phyloP scores from a whole-genome alignment of 2,329 filamentous ascomycete genomes.

The Pseudocercospora crystallina region DNA sequence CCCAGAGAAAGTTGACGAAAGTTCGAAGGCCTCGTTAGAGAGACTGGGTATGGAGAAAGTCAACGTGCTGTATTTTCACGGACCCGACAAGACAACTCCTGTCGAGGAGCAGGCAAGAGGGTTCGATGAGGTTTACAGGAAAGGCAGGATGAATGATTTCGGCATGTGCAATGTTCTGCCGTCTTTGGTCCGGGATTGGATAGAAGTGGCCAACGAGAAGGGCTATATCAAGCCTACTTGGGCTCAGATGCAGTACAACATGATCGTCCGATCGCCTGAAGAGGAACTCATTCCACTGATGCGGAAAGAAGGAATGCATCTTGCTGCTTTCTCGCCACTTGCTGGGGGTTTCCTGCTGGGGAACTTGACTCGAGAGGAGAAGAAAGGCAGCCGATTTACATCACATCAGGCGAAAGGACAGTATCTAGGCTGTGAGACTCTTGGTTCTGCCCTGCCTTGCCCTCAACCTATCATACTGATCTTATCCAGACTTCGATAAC shows the following conservation, averaged over 20 bases:
- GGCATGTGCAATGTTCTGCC: conserved; percentile 49
- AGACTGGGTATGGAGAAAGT: conserved; percentile 30
- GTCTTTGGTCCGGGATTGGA: conserved; percentile 36
- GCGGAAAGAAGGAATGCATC: conserved; percentile 1
- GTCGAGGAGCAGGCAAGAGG: conserved; percentile 47
- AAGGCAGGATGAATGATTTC: conserved; percentile 47
- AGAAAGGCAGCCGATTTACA: not conserved
- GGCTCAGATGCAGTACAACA: conserved; percentile 15
- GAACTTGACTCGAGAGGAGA: not conserved
- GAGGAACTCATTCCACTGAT: conserved; percentile 3
- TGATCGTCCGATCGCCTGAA: conserved; percentile 4
- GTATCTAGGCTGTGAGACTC: not conserved
- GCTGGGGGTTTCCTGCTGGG: conserved; percentile 9
- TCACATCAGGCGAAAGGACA: not conserved
- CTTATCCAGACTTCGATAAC: conserved; percentile 27
- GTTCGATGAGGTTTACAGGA: conserved; percentile 46
- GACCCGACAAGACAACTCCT: conserved; percentile 47
- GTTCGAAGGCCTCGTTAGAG: conserved; percentile 25
- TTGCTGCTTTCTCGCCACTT: conserved; percentile 9
- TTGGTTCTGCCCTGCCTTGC: not conserved
- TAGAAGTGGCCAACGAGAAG: conserved; percentile 5
- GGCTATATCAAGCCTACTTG: conserved; percentile 10
- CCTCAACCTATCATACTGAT: conserved; percentile 20
- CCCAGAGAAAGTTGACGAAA: conserved; percentile 27
- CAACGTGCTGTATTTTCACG: conserved; percentile 45